Evolutionary conservation across 441 rosid species (phyloP).

Genomic region (Gossypium laxum): DNA sequence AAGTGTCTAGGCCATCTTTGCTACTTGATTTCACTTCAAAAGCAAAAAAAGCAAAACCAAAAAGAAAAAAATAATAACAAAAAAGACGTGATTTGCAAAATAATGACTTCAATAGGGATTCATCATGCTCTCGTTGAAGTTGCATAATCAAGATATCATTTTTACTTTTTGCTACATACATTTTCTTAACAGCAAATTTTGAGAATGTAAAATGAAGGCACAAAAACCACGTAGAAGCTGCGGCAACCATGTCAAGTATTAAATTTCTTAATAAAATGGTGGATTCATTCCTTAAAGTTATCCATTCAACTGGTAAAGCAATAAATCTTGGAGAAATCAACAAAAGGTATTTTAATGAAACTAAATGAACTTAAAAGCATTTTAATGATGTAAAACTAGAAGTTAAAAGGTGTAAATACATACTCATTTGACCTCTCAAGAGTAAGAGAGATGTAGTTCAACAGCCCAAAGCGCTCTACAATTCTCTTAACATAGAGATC

Average conservation of each 20-base stretch:
- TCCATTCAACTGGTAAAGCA: conserved; percentile 1
- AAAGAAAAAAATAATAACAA: not conserved
- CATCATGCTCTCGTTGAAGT: not conserved
- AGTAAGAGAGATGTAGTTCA: conserved; percentile 51
- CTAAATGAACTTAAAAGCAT: not conserved
- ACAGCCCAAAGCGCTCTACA: conserved; percentile 75
- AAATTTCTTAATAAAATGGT: not conserved
- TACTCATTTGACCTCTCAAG: conserved; percentile 59
- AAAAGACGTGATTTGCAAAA: not conserved
- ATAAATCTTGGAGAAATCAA: not conserved
- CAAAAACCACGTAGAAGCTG: not conserved
- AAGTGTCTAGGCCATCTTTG: not conserved
- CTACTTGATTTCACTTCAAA: not conserved
- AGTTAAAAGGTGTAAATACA: conserved; percentile 19
- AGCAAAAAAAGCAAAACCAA: not conserved
- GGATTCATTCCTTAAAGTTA: not conserved
- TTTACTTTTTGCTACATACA: not conserved
- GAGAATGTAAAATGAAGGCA: not conserved
- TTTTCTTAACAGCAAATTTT: not conserved
- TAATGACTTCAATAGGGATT: not conserved
- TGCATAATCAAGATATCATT: not conserved
- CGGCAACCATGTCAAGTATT: not conserved
- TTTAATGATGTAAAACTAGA: not conserved
- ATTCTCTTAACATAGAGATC: conserved; percentile 65
- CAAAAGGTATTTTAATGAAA: not conserved